Evolutionary conservation across 2,329 filamentous ascomycete species (phyloP), one percentile per base, ranked within the genome.

Genomic region (Truncatella angustata): DNA sequence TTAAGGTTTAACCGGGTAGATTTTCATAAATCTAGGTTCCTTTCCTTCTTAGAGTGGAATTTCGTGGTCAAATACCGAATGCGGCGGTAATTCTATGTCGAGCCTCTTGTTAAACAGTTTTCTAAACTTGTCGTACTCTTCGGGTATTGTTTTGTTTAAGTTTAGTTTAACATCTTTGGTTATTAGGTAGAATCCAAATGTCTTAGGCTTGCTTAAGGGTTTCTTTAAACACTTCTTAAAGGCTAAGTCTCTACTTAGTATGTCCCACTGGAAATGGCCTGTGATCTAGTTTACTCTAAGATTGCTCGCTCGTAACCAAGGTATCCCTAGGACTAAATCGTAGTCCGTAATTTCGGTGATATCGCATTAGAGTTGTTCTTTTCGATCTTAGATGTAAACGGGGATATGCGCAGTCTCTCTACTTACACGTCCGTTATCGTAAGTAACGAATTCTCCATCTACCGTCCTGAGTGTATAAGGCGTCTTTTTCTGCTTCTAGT

Each of bases 1-100:
- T 30, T 42, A 20, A 35, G 14, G 28, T 3, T 12, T 40, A 2
- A 53, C n/a, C 18, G n/a, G 24, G 18, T 55, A 55, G 23, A 51
- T 55, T 12, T 3, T 28, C 24, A 16, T 46, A 18, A 30, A 50
- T 28, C 23, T 7, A 14, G 23, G 48, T 34, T 53, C 10, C 32
- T 5, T 50, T n/a, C 35, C 34, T 28, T 50, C 21, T 47, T 48
- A 28, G 21, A 53, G 28, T 7, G 12, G 20, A 47, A 53, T 42
- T 35, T 46, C n/a, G 21, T 55, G 24, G 20, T 50, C 36, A 28
- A 36, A 48, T 26, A 9, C 37, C 9, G 5, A 26, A n/a, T 46
- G 21, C 37, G 18, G 11, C 26, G 26, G 26, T 46, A 51, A 20
- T 35, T 20, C n/a, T 20, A 24, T 20, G 6, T 18, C 5, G 11